Conservation (phyloP, 2,329 filamentous ascomycete genomes). For the Zasmidium citrigriseum region DNA sequence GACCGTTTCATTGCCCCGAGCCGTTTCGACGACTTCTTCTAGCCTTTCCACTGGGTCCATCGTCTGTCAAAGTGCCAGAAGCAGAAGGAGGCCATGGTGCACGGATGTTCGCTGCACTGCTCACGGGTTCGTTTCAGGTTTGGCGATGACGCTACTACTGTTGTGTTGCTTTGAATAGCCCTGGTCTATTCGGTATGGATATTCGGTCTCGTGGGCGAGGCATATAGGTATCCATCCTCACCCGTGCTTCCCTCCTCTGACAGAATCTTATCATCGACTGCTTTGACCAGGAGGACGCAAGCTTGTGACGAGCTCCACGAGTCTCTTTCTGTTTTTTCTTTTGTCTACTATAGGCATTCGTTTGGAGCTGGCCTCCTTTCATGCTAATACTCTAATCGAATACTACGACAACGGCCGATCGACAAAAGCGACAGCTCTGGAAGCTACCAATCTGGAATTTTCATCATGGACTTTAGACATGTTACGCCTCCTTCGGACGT, state of each 20-base stretch:
- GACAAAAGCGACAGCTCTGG: conserved; percentile 18
- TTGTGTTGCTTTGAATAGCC: conserved; percentile 16
- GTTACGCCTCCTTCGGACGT: conserved; percentile 46
- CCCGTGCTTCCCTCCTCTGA: conserved; percentile 19
- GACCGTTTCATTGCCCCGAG: conserved; percentile 11
- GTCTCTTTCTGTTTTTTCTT: conserved; percentile 38
- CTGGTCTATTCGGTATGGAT: conserved; percentile 22
- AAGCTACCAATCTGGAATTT: conserved; percentile 22
- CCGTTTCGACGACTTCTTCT: conserved; percentile 17
- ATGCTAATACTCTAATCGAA: conserved; percentile 29
- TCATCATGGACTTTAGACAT: conserved; percentile 47
- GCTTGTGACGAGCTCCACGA: conserved; percentile 40
- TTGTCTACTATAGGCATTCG: conserved; percentile 39
- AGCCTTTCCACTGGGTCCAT: conserved; percentile 8
- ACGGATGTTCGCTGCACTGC: conserved; percentile 27
- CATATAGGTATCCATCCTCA: conserved; percentile 28
- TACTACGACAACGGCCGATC: conserved; percentile 11
- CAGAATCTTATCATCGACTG: conserved; percentile 24
- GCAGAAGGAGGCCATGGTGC: too few species aligned
- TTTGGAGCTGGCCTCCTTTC: conserved; percentile 47
- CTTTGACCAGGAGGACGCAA: conserved; percentile 21
- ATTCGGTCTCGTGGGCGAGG: conserved; percentile 12
- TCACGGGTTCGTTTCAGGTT: conserved; percentile 31
- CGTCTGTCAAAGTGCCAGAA: too few species aligned
- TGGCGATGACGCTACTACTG: conserved; percentile 22